Percentiles rank a stretch among this genome's conserved stretches.
phyloP scores from a whole-genome alignment of 2,329 filamentous ascomycete species.

The Penicillium sp. region DNA sequence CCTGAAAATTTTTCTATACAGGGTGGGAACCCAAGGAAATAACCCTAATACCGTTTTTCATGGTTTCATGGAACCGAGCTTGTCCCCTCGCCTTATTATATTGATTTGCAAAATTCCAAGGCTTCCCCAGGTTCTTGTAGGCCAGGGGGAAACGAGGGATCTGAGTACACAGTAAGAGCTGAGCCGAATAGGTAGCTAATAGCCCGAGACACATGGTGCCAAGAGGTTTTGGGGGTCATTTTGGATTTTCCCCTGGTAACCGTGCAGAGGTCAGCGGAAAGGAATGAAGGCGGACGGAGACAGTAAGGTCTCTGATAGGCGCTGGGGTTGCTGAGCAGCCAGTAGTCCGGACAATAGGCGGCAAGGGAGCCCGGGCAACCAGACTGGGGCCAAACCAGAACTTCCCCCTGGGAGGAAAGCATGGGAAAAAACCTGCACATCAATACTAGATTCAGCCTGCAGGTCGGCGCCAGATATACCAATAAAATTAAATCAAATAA shows the following conservation, averaged over 20 bases:
- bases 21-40: not conserved
- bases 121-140: not conserved
- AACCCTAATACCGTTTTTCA: slow-evolving; percentile 1
- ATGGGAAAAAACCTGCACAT: slow-evolving; percentile 4
- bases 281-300: slow-evolving; percentile 9
- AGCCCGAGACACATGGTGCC: slow-evolving; percentile 21
- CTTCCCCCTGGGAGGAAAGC: not conserved
- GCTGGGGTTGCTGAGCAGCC: slow-evolving; percentile 33
- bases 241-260: slow-evolving; percentile 1
- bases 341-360: slow-evolving; percentile 32
- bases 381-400: slow-evolving; percentile 22
- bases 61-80: not conserved
- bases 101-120: not conserved
- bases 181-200: not conserved
- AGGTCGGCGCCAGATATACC: slow-evolving; percentile 2
- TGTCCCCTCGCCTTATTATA: not conserved
- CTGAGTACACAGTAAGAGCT: not conserved
- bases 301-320: slow-evolving; percentile 31
- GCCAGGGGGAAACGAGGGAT: not conserved
- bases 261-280: slow-evolving; percentile 7
- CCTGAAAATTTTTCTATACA: slow-evolving; percentile 7
- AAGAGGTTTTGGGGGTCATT: not conserved
- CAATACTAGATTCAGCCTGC: slow-evolving; percentile 6
- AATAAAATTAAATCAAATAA: not conserved
- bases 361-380: slow-evolving; percentile 43